Evolutionary conservation across 164 flowering plant species (phyloP), one percentile per base, ranked within the genome.

Genomic region (Kingdonia uniflora): DNA sequence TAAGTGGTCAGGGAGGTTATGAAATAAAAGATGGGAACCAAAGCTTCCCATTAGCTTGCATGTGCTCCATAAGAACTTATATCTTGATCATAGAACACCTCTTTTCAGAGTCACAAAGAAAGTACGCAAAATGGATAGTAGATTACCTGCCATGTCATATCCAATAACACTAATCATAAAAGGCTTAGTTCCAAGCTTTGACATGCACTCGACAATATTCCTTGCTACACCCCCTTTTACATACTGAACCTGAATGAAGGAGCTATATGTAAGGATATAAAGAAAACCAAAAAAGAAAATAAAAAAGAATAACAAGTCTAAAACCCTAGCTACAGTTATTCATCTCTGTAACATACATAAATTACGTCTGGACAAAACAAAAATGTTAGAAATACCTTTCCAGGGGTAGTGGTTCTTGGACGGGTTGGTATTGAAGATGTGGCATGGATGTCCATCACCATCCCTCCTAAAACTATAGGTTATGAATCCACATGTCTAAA

Each of bases 171-270:
- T 85, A 63, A 92, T 78, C 80, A 92, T 71, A 63, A 55, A 86
- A 55, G 89, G 91, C 61, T 70, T 85, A n/a, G 68, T 39, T 65
- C 95, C 87, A 39, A 92, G 85, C 70, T 88, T 92, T 17, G 79
- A 76, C 79, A 92, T 73, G 70, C 95, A 84, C 64, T 92, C 99
- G 7, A 91, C 95, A 72, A 88, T 60, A 74, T 92, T 92, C 68
- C 99, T 82, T 52, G 94, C 99, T 6, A 92, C 99, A 51, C 99
- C 99, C n/a, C 99, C 96, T 44, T 52, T 57, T 22, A 65, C 63
- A 67, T 71, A 86, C 19, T 63, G 51, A 33, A 92, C 79, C 99
- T 92, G 70, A 65, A 54, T 29, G 35, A 3, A 29, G 4, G 35
- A 3, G 4, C 4, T 29, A 29, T 29, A 29, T 29, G 35, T 3